Percentiles rank a stretch among this genome's conserved stretches.
phyloP scores from a whole-genome alignment of 768 basidiomycete genomes.

The Multifurca ochricompacta region DNA sequence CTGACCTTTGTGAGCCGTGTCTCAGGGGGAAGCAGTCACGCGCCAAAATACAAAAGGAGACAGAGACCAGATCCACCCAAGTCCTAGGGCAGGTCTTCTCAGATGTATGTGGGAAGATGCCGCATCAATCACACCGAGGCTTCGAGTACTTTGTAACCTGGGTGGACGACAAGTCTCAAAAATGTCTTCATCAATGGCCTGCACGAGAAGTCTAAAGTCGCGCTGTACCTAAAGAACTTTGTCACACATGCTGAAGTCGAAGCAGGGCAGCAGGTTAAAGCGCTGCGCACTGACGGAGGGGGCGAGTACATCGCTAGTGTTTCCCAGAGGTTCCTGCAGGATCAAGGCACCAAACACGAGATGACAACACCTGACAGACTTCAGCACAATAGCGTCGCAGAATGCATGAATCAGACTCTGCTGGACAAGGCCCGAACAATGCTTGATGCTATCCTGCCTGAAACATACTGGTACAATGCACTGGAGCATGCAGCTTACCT shows the following conservation, averaged over 20 bases:
- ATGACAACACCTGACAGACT: not conserved
- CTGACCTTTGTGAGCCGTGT: conserved; percentile 18
- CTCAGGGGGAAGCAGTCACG: conserved; percentile 24
- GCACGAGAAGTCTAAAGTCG: conserved; percentile 16
- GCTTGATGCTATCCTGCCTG: conserved; percentile 15
- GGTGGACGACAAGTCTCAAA: conserved; percentile 22
- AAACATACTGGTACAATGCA: conserved; percentile 20
- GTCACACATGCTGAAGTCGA: conserved; percentile 13
- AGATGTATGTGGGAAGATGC: conserved; percentile 23
- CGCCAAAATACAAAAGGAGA: conserved; percentile 11
- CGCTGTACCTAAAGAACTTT: conserved; percentile 14
- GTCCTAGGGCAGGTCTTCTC: conserved; percentile 14
- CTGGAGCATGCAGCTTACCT: conserved; percentile 14
- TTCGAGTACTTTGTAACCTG: conserved; percentile 21
- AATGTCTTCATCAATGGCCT: conserved; percentile 17
- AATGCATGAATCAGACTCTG: conserved; percentile 22
- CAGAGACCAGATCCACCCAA: not conserved
- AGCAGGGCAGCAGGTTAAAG: conserved; percentile 3
- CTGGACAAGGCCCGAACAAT: conserved; percentile 15
- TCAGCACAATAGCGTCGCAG: conserved; percentile 23
- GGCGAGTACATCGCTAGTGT: too few species aligned
- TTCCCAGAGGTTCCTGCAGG: conserved; percentile 11
- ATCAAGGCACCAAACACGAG: conserved; percentile 17
- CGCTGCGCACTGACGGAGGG: not conserved
- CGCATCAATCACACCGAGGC: conserved; percentile 3